Conservation (phyloP, 768 basidiomycete species). For the Boletellus ananas region DNA sequence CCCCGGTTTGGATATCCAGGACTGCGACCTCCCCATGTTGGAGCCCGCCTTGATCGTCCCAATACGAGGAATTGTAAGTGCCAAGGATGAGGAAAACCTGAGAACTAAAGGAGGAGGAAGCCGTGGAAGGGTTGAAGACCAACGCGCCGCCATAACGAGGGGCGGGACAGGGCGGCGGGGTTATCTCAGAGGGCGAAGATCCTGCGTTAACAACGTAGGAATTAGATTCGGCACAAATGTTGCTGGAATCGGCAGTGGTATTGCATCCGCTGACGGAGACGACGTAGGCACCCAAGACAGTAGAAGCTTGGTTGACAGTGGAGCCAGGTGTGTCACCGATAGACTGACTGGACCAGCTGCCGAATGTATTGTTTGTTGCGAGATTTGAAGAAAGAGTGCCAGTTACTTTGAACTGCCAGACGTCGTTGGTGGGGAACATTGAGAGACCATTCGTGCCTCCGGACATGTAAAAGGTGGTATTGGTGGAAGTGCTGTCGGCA, state of each 20-base stretch:
- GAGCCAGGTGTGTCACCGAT: constrained; percentile 32
- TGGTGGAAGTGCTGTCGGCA: constrained; percentile 35
- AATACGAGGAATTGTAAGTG: constrained; percentile 56
- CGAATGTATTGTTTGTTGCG: constrained; percentile 40
- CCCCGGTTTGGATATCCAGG: constrained; percentile 54
- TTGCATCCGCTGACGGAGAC: constrained; percentile 63
- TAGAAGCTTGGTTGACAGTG: constrained; percentile 50
- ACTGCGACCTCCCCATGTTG: constrained; percentile 72
- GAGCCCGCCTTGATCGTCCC: constrained; percentile 63
- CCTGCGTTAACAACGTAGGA: constrained; percentile 48
- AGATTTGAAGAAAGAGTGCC: constrained; percentile 72
- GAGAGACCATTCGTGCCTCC: constrained; percentile 60
- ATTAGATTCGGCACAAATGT: constrained; percentile 55
- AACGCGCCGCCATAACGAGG: constrained; percentile 59
- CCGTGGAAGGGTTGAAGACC: constrained; percentile 46
- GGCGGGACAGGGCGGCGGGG: constrained; percentile 55
- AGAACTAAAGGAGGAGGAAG: constrained; percentile 50
- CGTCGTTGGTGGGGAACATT: constrained; percentile 51
- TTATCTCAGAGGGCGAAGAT: constrained; percentile 29
- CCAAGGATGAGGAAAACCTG: constrained; percentile 73
- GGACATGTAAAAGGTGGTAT: constrained; percentile 69
- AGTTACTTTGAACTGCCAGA: constrained; percentile 67
- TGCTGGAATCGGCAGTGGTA: constrained; percentile 34
- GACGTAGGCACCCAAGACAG: constrained; percentile 51
- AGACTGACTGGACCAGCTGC: constrained; percentile 56